Evolutionary conservation across 495 filamentous ascomycete genomes (phyloP), one percentile per base, ranked within the genome.

Genomic region (Bathelium albidoporum): DNA sequence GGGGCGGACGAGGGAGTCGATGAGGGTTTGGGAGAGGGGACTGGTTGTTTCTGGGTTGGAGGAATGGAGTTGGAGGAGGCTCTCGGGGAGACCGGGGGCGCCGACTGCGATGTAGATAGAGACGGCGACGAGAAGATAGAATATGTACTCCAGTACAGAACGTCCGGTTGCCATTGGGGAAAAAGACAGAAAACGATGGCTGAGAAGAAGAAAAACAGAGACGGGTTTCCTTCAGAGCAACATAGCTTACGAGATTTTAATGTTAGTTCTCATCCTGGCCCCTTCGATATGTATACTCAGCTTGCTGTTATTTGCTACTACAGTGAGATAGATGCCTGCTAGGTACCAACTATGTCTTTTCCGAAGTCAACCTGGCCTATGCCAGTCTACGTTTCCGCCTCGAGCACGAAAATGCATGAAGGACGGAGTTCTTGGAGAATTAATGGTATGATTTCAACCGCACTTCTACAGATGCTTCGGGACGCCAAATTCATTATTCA

Each of bases 1-100:
- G 18, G 68, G 68, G 31, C 59, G 52, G n/a, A 67, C 62, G 16
- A 60, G 61, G n/a, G 28, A 65, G 20, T 65, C 61, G 20, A 61
- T 44, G 28, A 64, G 66, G 12, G 62, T 53, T 55, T 59, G 59
- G 11, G 62, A 41, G 5, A 43, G 2, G 28, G 59, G 60, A n/a
- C n/a, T n/a, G 1, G 39, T 26, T 26, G 22, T 29, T 7, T 55
- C 4, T 26, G 49, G 16, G 16, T 55, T 16, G 20, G 49, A 55
- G 24, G 22, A 28, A 16, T 55, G 49, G 4, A 55, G 49, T 29
- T 26, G 22, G 2, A 55, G 24, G 24, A 55, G n/a, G 16, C 29
- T 55, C 29, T 26, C 0, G 24, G 49, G 49, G 7, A 55, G 16
- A 29, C 49, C 49, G 20, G 49, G 49, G 3, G 49, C 49, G 4